phyloP scores from a whole-genome alignment of 75 land plant species.

The Pseudotsuga menziesii region DNA sequence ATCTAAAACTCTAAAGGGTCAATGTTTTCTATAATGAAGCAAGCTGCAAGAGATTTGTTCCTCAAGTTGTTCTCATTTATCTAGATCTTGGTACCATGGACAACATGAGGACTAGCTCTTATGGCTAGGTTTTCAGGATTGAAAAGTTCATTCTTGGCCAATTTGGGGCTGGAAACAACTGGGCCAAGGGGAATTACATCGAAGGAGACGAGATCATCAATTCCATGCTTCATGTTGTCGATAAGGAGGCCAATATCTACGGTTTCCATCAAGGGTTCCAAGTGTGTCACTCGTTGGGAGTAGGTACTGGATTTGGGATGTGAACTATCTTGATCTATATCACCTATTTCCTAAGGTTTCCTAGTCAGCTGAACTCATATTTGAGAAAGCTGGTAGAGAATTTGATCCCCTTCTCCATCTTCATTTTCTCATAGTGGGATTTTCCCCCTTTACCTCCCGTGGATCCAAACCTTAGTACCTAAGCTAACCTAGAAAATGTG shows the following conservation, averaged over 20 bases:
- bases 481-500: too few relatives aligned
- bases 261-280: conserved; percentile 44
- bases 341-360: neutral
- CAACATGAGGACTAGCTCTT: conserved; percentile 26
- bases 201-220: too few relatives aligned
- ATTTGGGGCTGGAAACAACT: conserved; percentile 25
- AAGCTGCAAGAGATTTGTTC: conserved; percentile 25
- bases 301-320: conserved; percentile 56
- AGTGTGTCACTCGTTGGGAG: conserved; percentile 51
- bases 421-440: too few relatives aligned
- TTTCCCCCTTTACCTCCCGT: too few relatives aligned
- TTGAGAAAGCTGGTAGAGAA: too few relatives aligned
- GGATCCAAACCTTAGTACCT: too few relatives aligned
- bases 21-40: conserved; percentile 55
- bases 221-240: too few relatives aligned
- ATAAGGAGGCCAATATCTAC: too few relatives aligned
- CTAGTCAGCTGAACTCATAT: too few relatives aligned
- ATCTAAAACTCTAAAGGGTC: conserved; percentile 39
- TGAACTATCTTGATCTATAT: conserved; percentile 30
- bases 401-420: too few relatives aligned
- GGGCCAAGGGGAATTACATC: too few relatives aligned
- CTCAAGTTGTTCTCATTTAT: conserved; percentile 40
- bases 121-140: conserved; percentile 27
- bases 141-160: conserved; percentile 24
- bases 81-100: conserved; percentile 52